Percentiles rank a stretch among this genome's conserved stretches.
phyloP scores from a whole-genome alignment of 495 filamentous ascomycete genomes.

The Annulohypoxylon maeteangense region DNA sequence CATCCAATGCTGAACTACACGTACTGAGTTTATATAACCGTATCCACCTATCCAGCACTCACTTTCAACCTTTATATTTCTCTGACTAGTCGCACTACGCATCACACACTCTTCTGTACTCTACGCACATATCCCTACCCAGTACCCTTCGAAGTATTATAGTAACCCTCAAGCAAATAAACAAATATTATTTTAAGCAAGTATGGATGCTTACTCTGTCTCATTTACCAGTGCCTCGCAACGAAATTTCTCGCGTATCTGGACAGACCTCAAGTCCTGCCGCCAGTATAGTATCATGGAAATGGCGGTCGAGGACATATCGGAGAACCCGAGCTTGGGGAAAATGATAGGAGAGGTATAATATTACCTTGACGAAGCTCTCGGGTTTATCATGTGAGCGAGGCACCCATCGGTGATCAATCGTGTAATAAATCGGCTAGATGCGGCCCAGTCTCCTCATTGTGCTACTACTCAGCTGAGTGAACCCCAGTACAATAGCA shows the following conservation, averaged over 20 bases:
- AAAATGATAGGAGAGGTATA: conserved; percentile 48
- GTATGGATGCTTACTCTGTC: conserved; percentile 63
- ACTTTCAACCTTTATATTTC: background rate
- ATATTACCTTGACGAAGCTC: conserved; percentile 43
- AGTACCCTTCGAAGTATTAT: background rate
- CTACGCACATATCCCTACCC: background rate
- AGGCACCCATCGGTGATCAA: conserved; percentile 46
- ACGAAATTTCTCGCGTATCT: conserved; percentile 57
- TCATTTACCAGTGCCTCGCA: conserved; percentile 56
- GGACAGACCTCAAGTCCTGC: conserved; percentile 57
- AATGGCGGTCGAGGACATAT: conserved; percentile 32
- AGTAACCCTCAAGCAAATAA: conserved; percentile 1
- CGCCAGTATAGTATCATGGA: conserved; percentile 50
- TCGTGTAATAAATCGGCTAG: conserved; percentile 42
- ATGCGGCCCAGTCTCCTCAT: conserved; percentile 48
- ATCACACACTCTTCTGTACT: background rate
- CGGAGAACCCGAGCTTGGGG: conserved; percentile 34
- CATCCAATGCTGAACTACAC: background rate
- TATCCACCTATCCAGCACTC: conserved; percentile 13
- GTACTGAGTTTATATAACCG: conserved; percentile 18
- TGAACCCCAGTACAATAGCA: conserved; percentile 34
- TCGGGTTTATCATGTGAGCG: conserved; percentile 49
- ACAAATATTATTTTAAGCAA: conserved; percentile 1
- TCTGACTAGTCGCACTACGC: background rate
- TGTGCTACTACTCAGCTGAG: conserved; percentile 49